These are phyloP conservation scores for Tilletia setariae DNA, from an alignment of 1,284 basidiomycete species.

Conservation along the genomic window DNA sequence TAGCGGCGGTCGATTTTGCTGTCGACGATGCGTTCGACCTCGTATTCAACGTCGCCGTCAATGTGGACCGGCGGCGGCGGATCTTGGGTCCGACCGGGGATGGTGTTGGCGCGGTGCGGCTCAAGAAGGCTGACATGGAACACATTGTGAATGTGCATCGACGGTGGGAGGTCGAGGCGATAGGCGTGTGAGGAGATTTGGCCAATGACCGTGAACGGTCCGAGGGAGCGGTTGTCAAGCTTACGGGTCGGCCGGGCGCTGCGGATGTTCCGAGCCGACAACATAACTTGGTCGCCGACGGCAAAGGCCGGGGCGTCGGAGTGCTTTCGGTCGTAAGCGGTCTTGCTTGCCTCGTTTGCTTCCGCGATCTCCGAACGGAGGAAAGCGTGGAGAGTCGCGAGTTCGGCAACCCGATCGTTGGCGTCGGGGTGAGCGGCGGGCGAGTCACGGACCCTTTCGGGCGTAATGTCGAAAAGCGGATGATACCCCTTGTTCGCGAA, in stretches of 20 bases:
- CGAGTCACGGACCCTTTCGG: too few species aligned
- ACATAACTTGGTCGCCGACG: too few species aligned
- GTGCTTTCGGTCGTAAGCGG: too few species aligned
- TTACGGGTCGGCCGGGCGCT: too few species aligned
- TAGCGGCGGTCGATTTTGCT: not conserved
- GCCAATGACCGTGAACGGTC: slow-evolving; percentile 9
- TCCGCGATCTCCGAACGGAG: not conserved
- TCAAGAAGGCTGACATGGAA: too few species aligned
- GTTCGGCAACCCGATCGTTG: not conserved
- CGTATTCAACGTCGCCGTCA: slow-evolving; percentile 17
- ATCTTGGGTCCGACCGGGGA: too few species aligned
- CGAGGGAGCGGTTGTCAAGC: slow-evolving; percentile 16
- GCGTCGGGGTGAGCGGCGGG: slow-evolving; percentile 8
- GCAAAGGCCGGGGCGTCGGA: too few species aligned
- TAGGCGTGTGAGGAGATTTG: not conserved
- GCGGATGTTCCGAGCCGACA: too few species aligned
- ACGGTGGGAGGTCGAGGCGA: slow-evolving; percentile 6
- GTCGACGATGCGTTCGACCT: not conserved
- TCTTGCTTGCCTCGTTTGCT: too few species aligned
- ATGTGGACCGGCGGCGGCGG: too few species aligned
- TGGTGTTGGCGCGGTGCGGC: too few species aligned
- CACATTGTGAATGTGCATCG: slow-evolving; percentile 12
- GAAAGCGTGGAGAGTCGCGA: not conserved
- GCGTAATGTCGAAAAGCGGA: slow-evolving; percentile 8
- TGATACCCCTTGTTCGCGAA: slow-evolving; percentile 16